Base-by-base conservation (phyloP, 805 yeast species). In the Schwanniomyces occidentalis region DNA sequence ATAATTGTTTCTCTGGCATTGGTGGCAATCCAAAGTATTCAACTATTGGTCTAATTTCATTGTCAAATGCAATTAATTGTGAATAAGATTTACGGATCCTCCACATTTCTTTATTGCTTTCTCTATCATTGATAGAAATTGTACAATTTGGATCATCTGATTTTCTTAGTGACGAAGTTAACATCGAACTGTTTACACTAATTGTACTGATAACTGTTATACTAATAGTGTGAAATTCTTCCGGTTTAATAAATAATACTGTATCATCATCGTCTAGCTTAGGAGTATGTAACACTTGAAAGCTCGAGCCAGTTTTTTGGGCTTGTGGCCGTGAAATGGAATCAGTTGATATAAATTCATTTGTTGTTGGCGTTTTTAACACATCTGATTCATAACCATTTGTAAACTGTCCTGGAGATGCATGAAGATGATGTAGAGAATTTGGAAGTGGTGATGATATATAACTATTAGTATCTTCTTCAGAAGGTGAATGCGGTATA, bases 61-160 rank as follows among this genome's bases (percentile, higher is more conserved):
- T 57, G 56, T 88, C 95, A 42, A 90, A 69, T 7, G 71, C 66
- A 5, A 65, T 42, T n/a, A 91, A 61, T 46, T 81, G 82, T 1
- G 75, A 62, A 39, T 79, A 73, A 2, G 78, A 58, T 50, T 88
- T 88, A 26, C 78, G 66, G 34, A 87, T 78, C 46, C 80, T 71
- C 83, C 95, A 90, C 67, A 85, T 74, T 47, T 81, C 87, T 41
- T 79, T 79, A 24, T 69, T 65, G 2, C 80, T 61, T 16, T 71
- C 78, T 21, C 80, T 72, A 45, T 85, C 91, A 29, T 73, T 63
- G 4, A 85, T 78, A 12, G 82, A 72, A 35, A 90, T 70, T 1
- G 84, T 68, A 15, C 85, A 69, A 18, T 61, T 61, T 12, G 84
- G 80, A 26, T 82, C 88, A 24, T 78, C 84, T 1, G 65, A 46